These are phyloP conservation scores for Lunularia cruciata DNA, from an alignment of 225 moss, liverwort and hornwort species.

Conservation along the genomic window DNA sequence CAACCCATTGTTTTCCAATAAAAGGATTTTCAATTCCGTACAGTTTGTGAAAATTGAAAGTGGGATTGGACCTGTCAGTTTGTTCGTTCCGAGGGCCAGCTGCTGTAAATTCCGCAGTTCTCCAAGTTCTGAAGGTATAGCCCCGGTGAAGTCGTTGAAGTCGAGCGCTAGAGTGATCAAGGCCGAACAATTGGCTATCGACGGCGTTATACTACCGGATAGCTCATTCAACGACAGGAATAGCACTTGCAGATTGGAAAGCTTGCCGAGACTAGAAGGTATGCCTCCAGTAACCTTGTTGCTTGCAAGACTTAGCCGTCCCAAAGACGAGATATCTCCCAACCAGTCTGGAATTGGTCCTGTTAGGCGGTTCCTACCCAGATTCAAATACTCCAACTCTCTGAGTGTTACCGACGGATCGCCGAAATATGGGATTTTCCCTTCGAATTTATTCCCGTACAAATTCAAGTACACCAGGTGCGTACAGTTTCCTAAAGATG, in stretches of 20 bases:
- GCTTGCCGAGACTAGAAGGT: not conserved
- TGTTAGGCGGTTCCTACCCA: not conserved
- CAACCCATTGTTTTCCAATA: not conserved
- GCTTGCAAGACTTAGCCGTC: not conserved
- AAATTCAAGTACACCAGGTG: conserved; percentile 41
- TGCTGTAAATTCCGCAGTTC: not conserved
- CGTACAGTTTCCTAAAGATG: conserved; percentile 24
- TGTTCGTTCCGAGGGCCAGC: not conserved
- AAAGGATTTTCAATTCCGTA: not conserved
- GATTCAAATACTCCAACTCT: not conserved
- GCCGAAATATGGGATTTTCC: conserved; percentile 21
- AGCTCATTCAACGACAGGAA: not conserved
- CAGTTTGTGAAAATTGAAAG: conserved; percentile 1
- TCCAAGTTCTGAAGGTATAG: not conserved
- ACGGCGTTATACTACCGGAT: not conserved
- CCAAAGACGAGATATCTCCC: not conserved
- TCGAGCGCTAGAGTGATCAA: not conserved
- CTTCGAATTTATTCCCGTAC: conserved; percentile 26
- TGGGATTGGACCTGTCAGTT: not conserved
- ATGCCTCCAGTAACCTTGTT: not conserved
- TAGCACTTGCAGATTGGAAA: not conserved
- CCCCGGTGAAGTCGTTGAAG: not conserved
- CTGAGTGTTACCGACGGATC: not conserved
- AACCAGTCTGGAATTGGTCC: not conserved
- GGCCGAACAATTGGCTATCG: not conserved